Percentiles rank a stretch among this genome's conserved stretches.
These are phyloP conservation scores for Naumovozyma castellii DNA, from an alignment of 805 yeast species.

Conservation along the genomic window DNA sequence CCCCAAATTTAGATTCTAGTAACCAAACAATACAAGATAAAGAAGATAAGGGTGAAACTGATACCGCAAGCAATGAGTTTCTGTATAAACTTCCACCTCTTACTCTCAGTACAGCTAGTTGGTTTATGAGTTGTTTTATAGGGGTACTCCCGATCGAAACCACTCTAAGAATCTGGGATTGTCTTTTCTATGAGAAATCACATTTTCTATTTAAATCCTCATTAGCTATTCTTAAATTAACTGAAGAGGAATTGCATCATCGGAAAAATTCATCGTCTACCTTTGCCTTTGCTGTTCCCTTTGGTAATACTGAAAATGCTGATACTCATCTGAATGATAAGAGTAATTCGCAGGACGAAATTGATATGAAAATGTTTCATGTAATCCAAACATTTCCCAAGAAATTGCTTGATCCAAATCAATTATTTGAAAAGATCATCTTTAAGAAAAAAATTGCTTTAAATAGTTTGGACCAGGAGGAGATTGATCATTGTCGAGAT, in stretches of 20 bases:
- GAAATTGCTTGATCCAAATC: conserved; percentile 54
- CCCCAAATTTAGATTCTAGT: background rate
- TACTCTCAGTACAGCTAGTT: conserved; percentile 85
- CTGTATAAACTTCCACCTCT: conserved; percentile 77
- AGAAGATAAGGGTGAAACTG: background rate
- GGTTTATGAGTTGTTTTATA: conserved; percentile 96
- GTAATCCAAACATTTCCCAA: conserved; percentile 77
- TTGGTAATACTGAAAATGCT: background rate
- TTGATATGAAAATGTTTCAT: conserved; percentile 64
- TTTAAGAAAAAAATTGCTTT: conserved; percentile 62
- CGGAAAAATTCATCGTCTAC: background rate
- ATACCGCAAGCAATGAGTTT: conserved; percentile 32
- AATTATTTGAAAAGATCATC: conserved; percentile 53
- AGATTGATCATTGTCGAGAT: conserved; percentile 62
- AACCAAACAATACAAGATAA: background rate
- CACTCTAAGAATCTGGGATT: conserved; percentile 87
- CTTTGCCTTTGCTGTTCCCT: background rate
- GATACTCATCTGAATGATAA: background rate
- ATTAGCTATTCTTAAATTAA: conserved; percentile 63
- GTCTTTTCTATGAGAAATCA: conserved; percentile 84
- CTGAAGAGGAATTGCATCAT: conserved; percentile 50
- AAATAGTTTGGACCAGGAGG: conserved; percentile 71
- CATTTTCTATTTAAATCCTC: conserved; percentile 76
- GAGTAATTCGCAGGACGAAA: conserved; percentile 22
- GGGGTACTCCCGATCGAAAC: conserved; percentile 86